A percentile compares a stretch with the other conserved stretches of the same genome.
These are phyloP conservation scores for Lasiodiplodia gonubiensis DNA, from an alignment of 2,329 filamentous ascomycete species.

Conservation along the genomic window DNA sequence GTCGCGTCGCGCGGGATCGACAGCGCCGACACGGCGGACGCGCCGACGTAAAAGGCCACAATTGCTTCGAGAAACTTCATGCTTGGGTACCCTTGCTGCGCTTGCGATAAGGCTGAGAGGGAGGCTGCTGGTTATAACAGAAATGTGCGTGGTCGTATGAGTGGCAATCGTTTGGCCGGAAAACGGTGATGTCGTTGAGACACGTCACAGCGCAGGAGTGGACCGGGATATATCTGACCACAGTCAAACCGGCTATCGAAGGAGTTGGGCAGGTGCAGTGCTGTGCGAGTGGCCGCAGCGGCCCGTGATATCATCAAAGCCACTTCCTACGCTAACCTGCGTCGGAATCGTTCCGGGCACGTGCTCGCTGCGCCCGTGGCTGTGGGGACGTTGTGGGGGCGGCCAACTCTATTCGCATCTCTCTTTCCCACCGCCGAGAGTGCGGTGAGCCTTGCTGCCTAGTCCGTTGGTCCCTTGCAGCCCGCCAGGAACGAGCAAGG, in stretches of 20 bases:
- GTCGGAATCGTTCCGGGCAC: neutral
- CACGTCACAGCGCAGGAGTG: constrained; percentile 14
- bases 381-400: constrained; percentile 7
- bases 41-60: neutral
- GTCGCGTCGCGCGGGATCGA: constrained; percentile 32
- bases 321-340: constrained; percentile 2
- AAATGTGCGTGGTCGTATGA: neutral
- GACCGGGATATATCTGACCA: constrained; percentile 1
- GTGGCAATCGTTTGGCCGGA: neutral
- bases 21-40: constrained; percentile 14
- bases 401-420: constrained; percentile 16
- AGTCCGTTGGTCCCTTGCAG: neutral
- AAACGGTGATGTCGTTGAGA: constrained; percentile 9
- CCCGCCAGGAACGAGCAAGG: neutral
- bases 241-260: neutral
- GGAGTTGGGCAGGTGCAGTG: no score
- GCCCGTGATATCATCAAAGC: constrained; percentile 14
- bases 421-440: neutral
- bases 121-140: neutral
- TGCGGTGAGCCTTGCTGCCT: neutral
- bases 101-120: neutral
- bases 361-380: constrained; percentile 2
- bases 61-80: constrained; percentile 18
- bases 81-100: neutral
- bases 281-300: constrained; percentile 16